Conservation (phyloP, 2,329 filamentous ascomycete genomes). For the Sclerotinia borealis region DNA sequence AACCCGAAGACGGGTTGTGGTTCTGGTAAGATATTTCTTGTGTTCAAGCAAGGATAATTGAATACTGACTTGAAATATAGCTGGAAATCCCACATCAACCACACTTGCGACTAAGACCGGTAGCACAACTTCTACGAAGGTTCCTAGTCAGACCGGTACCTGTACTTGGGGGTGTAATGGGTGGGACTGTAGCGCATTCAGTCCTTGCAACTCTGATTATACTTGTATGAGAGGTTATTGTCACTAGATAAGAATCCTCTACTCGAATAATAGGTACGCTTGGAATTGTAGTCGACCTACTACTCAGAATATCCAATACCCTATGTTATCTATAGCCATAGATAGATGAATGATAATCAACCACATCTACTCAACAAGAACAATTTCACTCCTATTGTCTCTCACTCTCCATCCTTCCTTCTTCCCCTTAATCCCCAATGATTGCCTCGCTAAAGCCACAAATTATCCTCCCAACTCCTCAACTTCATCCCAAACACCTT, state of each 20-base stretch:
- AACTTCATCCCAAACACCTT: slow-evolving; percentile 31
- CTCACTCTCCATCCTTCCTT: not conserved
- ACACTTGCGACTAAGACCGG: not conserved
- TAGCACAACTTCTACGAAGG: not conserved
- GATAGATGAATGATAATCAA: not conserved
- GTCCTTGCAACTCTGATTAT: not conserved
- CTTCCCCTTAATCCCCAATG: slow-evolving; percentile 21
- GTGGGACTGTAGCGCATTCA: slow-evolving; percentile 7
- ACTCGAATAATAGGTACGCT: too few relatives aligned
- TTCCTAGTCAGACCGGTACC: not conserved
- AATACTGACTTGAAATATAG: not conserved
- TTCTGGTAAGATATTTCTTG: not conserved
- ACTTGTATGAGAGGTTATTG: slow-evolving; percentile 5
- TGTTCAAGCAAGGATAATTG: not conserved
- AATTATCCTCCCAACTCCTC: slow-evolving; percentile 21
- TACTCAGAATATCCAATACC: not conserved
- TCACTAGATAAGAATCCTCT: not conserved
- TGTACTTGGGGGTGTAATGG: slow-evolving; percentile 12
- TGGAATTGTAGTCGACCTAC: not conserved
- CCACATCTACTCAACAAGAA: not conserved
- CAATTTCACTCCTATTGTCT: not conserved
- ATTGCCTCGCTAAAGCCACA: slow-evolving; percentile 24
- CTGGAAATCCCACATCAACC: not conserved
- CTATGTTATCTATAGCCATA: not conserved
- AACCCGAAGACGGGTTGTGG: slow-evolving; percentile 7